These are phyloP conservation scores for Gryganskiella cystojenkinii DNA, from an alignment of 192 early-diverging fungal genomes.

Conservation along the genomic window DNA sequence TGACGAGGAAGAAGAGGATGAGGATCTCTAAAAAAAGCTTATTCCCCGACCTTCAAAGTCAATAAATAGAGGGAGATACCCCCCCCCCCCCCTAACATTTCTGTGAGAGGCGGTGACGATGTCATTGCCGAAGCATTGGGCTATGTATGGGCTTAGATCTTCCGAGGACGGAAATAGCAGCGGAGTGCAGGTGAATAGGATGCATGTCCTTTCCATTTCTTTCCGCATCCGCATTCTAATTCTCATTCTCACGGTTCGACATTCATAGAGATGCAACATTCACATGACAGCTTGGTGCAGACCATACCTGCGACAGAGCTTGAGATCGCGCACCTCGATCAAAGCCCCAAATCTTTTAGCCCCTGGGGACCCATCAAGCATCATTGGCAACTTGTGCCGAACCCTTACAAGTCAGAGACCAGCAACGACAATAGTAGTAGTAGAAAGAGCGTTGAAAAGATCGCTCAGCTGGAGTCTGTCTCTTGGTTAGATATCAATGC, in stretches of 20 bases:
- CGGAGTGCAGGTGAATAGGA: too few relatives aligned
- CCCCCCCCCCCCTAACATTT: not conserved
- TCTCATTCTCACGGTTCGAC: too few relatives aligned
- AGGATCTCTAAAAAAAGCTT: constrained; percentile 4
- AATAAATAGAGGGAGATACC: not conserved
- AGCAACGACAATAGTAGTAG: too few relatives aligned
- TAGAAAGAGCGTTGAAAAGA: too few relatives aligned
- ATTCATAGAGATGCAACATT: too few relatives aligned
- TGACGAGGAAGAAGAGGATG: constrained; percentile 7
- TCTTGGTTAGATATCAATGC: constrained; percentile 22
- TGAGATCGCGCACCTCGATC: constrained; percentile 5
- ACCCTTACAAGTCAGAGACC: constrained; percentile 1
- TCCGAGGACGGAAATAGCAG: too few relatives aligned
- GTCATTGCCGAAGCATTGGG: too few relatives aligned
- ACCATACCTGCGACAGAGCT: not conserved
- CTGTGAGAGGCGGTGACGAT: too few relatives aligned
- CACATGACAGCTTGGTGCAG: not conserved
- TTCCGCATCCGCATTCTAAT: too few relatives aligned
- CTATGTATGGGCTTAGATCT: too few relatives aligned
- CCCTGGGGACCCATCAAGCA: not conserved
- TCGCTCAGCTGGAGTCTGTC: constrained; percentile 8
- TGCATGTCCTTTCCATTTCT: too few relatives aligned
- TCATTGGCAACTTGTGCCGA: constrained; percentile 12
- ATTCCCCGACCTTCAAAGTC: not conserved
- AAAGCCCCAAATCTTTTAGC: not conserved